These are phyloP conservation scores for Potentilla sterilis DNA, from an alignment of 306 rosid genomes.

Conservation along the genomic window DNA sequence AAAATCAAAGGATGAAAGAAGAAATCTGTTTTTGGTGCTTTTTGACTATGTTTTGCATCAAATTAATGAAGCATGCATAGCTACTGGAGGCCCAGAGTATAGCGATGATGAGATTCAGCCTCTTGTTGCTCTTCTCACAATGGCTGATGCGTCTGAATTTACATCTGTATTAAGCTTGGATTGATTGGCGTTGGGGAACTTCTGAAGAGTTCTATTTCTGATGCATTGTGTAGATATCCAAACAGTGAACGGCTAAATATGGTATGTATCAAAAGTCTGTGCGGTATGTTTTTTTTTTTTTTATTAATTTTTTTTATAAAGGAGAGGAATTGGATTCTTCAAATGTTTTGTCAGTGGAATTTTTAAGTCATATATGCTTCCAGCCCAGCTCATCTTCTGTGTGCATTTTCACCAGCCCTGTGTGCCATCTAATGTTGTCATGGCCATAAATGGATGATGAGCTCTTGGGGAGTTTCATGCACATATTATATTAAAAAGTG, in stretches of 20 bases:
- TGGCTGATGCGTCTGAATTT: slow-evolving; percentile 85
- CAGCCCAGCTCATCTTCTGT: neutral
- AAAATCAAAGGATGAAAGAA: slow-evolving; percentile 82
- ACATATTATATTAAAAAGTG: neutral
- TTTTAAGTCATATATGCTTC: neutral
- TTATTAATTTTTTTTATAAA: neutral
- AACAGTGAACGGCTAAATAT: slow-evolving; percentile 73
- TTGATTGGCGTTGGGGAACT: slow-evolving; percentile 94
- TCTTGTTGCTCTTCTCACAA: slow-evolving; percentile 77
- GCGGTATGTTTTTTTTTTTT: neutral
- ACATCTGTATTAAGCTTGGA: slow-evolving; percentile 91
- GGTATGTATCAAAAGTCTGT: slow-evolving; percentile 44
- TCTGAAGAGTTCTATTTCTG: slow-evolving; percentile 77
- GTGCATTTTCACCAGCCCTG: neutral
- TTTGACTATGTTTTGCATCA: slow-evolving; percentile 90
- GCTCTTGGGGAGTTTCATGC: slow-evolving; percentile 5
- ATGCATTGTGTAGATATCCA: slow-evolving; percentile 69
- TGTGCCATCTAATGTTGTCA: neutral
- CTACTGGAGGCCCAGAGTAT: slow-evolving; percentile 72
- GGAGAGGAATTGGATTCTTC: neutral
- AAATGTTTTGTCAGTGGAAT: neutral
- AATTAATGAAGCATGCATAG: slow-evolving; percentile 68
- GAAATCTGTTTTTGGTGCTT: slow-evolving; percentile 80
- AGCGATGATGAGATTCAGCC: slow-evolving; percentile 91
- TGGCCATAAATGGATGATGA: neutral